Evolutionary conservation across 2,329 filamentous ascomycete species (phyloP), one percentile per base, ranked within the genome.

Genomic region (Claviceps monticola): DNA sequence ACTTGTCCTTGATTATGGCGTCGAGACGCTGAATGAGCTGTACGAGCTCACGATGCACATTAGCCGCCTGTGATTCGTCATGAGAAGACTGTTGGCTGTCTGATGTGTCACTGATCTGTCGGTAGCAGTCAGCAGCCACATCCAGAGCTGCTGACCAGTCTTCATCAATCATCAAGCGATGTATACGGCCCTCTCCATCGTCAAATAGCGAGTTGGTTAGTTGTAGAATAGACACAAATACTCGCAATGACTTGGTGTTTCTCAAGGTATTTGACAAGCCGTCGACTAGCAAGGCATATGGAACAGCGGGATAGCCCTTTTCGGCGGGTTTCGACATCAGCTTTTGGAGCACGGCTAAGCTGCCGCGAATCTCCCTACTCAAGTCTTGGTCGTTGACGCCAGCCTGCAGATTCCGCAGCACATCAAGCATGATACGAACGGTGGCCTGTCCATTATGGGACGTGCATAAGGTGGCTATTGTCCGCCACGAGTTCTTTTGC

Each of bases 361-460:
- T 76, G 3, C 82, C 82, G 34, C 81, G 75, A 17, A 84, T 73
- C 52, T 82, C 75, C 49, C 80, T 71, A 45, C 72, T 71, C 17
- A 70, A 66, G 49, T 78, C 73, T 52, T 75, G 78, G 52, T 72
- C 73, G 54, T 71, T 71, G 51, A 68, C 69, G 42, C 73, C 69
- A 0, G 61, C 55, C 1, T 71, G 66, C 39, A 75, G 70, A 50
- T 73, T 72, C 43, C 74, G 73, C 23, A 85, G 67, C 13, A 83
- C 76, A 51, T 83, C 77, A 36, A 88, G 70, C 21, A 88, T 66
- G 23, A 83, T 76, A 51, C 79, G 74, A 46, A 88, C 74, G 1
- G 83, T 82, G 38, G 78, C 78, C 56, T 86, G 82, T 19, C 84
- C 84, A 56, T 87, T 80, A 61, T 88, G 84, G 1, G 85, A 88